Base-by-base conservation (phyloP, 108 stramenopile genomes). In the Conticribra weissflogii region DNA sequence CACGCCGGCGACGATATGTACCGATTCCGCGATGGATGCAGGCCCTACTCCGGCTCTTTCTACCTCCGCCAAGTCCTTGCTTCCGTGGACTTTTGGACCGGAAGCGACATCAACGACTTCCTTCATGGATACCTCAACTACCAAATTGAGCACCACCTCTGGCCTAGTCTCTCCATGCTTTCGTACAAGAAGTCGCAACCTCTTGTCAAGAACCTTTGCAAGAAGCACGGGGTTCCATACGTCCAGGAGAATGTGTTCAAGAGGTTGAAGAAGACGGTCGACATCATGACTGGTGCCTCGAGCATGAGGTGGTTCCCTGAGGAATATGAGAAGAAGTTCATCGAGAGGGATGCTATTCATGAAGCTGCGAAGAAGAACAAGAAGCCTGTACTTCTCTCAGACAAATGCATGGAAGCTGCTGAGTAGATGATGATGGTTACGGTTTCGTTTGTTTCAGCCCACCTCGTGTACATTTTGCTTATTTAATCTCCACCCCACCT, bases 81-180 rank as follows among this genome's bases (percentile, higher is more conserved):
- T 23, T 88, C 87, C 34, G 90, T 85, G 22, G 90, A 96, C 66
- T 96, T 90, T 44, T 77, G 63, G 50, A 73, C 74, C 25, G 96
- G 96, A 12, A 80, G 85, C 21, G 96, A 96, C 54, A 21, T 82
- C 16, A 79, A 89, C 44, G 93, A 95, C 50, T 94, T 94, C 68
- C 59, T 86, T 29, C 96, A 96, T 63, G 96, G 93, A 51, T 96
- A 79, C 64, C 71, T 96, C 31, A 94, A 94, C 78, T 96, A 96
- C 63, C 96, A 96, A 63, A 89, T 95, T 59, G 96, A 96, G 71
- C 96, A 96, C 66, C 96, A 96, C 79, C 61, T 96, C 27, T 94
- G 90, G 90, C 96, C 96, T 12, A 82, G 79, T 67, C 80, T 96
- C 1, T 79, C 81, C 34, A 96, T 96, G 96, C 79, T 89, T 25